Base-by-base conservation (phyloP, 75 land plant species). In the Pseudotsuga menziesii region DNA sequence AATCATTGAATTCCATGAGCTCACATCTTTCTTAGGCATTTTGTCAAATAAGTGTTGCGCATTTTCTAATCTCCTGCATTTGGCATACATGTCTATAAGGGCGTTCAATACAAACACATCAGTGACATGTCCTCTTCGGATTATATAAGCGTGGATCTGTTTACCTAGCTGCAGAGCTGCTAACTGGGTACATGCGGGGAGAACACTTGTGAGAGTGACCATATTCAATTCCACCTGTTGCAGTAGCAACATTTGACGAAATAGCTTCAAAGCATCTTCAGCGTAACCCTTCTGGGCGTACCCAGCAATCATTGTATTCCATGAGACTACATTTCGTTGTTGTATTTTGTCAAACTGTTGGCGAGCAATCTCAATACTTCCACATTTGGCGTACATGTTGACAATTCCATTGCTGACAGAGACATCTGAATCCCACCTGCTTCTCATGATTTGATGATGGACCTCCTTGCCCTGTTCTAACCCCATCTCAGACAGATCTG, bases 1-100 rank as follows among this genome's bases (percentile, higher is more conserved):
- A 78, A 89, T 82, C 79, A 89, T 78, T 3, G 83, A 80, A 79
- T 83, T 87, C 91, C 89, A 89, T 17, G 89, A 82, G 13, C 87
- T 78, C 14, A 61, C 64, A 75, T 90, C 88, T 74, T 88, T 88
- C 35, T 73, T 76, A 4, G 73, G 71, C 61, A 73, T 64, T 54
- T 80, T 75, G 62, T 90, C 86, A 83, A 90, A 90, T 6, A 85
- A 61, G 29, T 39, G 17, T 25, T 55, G 64, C 27, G 91, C 88
- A 78, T 27, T 61, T 48, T 71, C 23, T 73, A 86, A 66, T 70
- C 73, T 83, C 23, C 86, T 88, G 77, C 91, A 86, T 73, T 88
- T 90, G 1, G 75, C 79, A 76, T 90, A 90, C 89, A 82, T 82
- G 73, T 84, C 86, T 70, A 90, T 82, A 17, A 88, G 60, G 60